A percentile compares a stretch with the other conserved stretches of the same genome.
phyloP scores from a whole-genome alignment of 2,329 filamentous ascomycete genomes.

The Chrysoporthe austroafricana region DNA sequence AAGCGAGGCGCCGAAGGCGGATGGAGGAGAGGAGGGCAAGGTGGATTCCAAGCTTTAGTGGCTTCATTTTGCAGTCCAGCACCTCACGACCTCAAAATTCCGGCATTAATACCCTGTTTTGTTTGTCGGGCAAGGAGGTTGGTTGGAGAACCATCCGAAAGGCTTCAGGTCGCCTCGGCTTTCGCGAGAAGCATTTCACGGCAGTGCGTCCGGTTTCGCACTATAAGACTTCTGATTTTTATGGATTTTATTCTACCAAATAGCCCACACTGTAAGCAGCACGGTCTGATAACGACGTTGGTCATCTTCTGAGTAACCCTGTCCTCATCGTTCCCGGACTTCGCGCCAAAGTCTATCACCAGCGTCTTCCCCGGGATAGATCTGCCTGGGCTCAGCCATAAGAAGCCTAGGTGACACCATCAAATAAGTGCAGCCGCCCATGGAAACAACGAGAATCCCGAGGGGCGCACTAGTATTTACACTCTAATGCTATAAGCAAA shows the following conservation, averaged over 20 bases:
- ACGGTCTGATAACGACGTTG: background rate
- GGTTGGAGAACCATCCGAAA: background rate
- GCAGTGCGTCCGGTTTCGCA: background rate
- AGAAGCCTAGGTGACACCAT: no score
- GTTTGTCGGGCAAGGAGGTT: background rate
- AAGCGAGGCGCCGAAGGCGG: slow-evolving; percentile 14
- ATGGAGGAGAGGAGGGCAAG: slow-evolving; percentile 13
- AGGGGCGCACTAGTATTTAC: no score
- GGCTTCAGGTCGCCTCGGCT: background rate
- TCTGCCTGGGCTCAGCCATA: no score
- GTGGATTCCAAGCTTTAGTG: slow-evolving; percentile 41
- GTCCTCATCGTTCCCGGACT: no score
- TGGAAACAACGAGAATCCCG: no score
- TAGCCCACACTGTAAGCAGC: background rate
- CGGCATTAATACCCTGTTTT: background rate
- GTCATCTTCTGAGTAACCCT: no score
- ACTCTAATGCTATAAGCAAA: no score
- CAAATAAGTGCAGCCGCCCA: no score
- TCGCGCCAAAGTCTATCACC: no score
- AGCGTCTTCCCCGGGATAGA: no score
- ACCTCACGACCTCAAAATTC: background rate
- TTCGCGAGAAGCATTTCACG: background rate
- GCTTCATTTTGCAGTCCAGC: background rate
- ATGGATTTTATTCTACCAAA: background rate
- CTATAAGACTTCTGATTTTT: background rate